Conservation (phyloP, 257 asterid species). For the Solanum etuberosum region DNA sequence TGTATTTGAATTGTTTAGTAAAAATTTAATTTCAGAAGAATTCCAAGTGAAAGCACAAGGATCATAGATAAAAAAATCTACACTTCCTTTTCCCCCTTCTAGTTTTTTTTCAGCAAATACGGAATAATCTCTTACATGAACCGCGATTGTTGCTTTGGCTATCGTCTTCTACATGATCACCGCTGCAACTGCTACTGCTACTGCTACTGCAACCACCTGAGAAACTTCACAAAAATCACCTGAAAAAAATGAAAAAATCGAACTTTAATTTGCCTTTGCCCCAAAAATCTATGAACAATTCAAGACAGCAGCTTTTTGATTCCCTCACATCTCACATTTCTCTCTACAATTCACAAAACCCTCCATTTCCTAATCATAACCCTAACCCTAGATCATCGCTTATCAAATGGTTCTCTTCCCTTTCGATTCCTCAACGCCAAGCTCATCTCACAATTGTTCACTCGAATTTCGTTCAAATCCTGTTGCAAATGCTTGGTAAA, state of each 20-base stretch:
- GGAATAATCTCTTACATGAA: not conserved
- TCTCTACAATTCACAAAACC: conserved; percentile 44
- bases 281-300: not conserved
- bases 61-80: not conserved
- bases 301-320: conserved; percentile 57
- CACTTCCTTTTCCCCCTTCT: not conserved
- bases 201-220: not conserved
- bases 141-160: not conserved
- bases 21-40: not conserved
- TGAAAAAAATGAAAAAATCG: not conserved
- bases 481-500: conserved; percentile 58
- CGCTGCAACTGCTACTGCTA: not conserved
- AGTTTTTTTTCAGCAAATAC: not conserved
- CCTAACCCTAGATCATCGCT: conserved; percentile 41
- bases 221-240: not conserved
- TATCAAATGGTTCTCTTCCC: conserved; percentile 81
- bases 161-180: not conserved
- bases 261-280: not conserved
- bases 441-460: conserved; percentile 61
- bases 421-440: conserved; percentile 70
- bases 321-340: conserved; percentile 85
- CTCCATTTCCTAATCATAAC: conserved; percentile 13
- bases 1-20: not conserved
- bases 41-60: not conserved
- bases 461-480: conserved; percentile 36